Evolutionary conservation across 106 monocot species (phyloP).

Genomic region (Apostasia ramifera): DNA sequence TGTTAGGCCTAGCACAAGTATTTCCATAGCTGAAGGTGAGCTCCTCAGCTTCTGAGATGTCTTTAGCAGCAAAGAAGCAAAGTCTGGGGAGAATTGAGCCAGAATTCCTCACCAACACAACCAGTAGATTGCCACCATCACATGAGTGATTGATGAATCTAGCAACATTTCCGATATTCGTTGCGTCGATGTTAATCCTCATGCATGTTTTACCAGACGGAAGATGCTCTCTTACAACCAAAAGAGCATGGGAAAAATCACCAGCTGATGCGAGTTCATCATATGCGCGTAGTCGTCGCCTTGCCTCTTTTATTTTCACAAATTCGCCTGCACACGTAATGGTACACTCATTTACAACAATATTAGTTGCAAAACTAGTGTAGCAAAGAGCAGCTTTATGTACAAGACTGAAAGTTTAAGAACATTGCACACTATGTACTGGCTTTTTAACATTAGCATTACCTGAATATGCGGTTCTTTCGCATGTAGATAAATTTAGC

Average conservation of each 20-base stretch:
- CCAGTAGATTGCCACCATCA: slow-evolving; percentile 73
- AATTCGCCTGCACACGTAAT: slow-evolving; percentile 43
- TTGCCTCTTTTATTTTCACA: slow-evolving; percentile 71
- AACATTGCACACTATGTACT: no score
- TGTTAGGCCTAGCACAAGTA: slow-evolving; percentile 11
- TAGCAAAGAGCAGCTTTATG: no score
- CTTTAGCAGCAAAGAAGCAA: slow-evolving; percentile 73
- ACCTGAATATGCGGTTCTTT: no score
- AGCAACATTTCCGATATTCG: slow-evolving; percentile 64
- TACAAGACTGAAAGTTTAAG: no score
- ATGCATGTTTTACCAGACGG: slow-evolving; percentile 82
- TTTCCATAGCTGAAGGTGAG: slow-evolving; percentile 81
- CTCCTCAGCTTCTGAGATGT: slow-evolving; percentile 65
- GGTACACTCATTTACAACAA: no score
- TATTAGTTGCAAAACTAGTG: no score
- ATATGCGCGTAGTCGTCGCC: slow-evolving; percentile 46
- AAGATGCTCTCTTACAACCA: slow-evolving; percentile 88
- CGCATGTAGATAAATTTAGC: no score
- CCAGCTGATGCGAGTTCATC: slow-evolving; percentile 35
- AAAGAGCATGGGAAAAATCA: slow-evolving; percentile 49
- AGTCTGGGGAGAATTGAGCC: slow-evolving; percentile 73
- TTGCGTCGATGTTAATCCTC: slow-evolving; percentile 86
- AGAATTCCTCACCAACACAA: slow-evolving; percentile 57
- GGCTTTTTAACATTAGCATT: no score
- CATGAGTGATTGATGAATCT: slow-evolving; percentile 95